Conservation (phyloP, 2,329 filamentous ascomycete genomes). For the Colletotrichum cordylinicola region DNA sequence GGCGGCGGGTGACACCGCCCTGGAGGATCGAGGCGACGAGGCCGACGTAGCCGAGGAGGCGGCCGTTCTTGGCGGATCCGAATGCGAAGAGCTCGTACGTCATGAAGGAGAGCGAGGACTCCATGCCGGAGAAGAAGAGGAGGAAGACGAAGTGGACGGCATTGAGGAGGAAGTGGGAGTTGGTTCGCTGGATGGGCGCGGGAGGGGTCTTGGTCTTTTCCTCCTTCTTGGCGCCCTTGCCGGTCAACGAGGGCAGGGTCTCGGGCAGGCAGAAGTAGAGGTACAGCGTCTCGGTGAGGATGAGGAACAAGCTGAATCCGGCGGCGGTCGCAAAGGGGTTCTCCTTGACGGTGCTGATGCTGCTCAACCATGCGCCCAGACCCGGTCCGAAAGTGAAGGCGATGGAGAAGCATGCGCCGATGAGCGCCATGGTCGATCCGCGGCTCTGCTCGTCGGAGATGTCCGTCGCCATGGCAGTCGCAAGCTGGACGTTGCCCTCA, state of each 20-base stretch:
- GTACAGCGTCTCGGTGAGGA: conserved; percentile 87
- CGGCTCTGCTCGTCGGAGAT: conserved; percentile 86
- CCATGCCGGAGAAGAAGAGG: conserved; percentile 97
- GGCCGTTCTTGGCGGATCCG: conserved; percentile 79
- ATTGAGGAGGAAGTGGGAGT: conserved; percentile 84
- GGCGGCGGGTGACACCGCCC: conserved; percentile 85
- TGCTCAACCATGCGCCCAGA: conserved; percentile 84
- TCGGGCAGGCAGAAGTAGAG: conserved; percentile 86
- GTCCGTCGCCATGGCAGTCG: conserved; percentile 94
- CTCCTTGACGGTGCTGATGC: conserved; percentile 76
- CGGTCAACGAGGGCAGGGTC: conserved; percentile 71
- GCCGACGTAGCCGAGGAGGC: conserved; percentile 88
- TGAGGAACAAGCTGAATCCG: conserved; percentile 82
- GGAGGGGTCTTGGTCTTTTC: conserved; percentile 25
- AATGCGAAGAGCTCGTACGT: conserved; percentile 93
- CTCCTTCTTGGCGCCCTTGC: conserved; percentile 25
- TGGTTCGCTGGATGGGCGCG: conserved; percentile 63
- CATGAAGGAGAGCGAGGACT: conserved; percentile 97
- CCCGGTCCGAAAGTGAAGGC: conserved; percentile 97
- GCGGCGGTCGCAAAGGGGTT: conserved; percentile 96
- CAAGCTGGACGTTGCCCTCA: conserved; percentile 96
- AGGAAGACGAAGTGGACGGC: conserved; percentile 88
- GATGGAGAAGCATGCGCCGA: conserved; percentile 95
- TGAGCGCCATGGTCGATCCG: conserved; percentile 92
- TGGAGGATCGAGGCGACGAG: conserved; percentile 92